phyloP scores from a whole-genome alignment of 176 grass and related monocot species.

The Puya raimondii region DNA sequence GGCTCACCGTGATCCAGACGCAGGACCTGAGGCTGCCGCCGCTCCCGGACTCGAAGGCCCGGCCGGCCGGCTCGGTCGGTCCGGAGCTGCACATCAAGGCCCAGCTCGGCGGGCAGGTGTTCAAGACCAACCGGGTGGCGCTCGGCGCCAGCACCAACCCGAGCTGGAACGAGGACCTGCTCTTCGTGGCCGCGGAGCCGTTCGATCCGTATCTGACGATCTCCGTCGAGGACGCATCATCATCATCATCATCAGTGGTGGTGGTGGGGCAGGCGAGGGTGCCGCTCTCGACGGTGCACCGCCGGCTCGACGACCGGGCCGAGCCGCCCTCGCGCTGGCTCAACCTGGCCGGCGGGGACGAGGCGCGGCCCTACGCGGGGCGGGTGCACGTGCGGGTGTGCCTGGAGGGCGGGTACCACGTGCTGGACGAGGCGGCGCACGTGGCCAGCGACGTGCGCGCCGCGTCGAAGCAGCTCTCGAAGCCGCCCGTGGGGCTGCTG shows the following conservation, averaged over 20 bases:
- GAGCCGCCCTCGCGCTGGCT: conserved; percentile 91
- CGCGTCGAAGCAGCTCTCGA: conserved; percentile 88
- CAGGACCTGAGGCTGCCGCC: conserved; percentile 71
- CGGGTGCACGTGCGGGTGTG: conserved; percentile 82
- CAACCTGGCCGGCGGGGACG: conserved; percentile 72
- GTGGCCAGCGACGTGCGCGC: conserved; percentile 93
- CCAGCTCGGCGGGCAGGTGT: conserved; percentile 79
- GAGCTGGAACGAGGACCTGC: conserved; percentile 90
- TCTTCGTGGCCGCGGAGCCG: conserved; percentile 91
- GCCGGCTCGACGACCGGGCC: conserved; percentile 55
- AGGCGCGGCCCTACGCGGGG: conserved; percentile 68
- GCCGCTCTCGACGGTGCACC: conserved; percentile 62
- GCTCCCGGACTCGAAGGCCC: conserved; percentile 38
- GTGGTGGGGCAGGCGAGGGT: conserved; percentile 61
- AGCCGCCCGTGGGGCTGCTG: conserved; percentile 81
- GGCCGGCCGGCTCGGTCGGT: conserved; percentile 19
- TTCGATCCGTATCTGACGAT: conserved; percentile 76
- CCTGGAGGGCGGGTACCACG: conserved; percentile 97
- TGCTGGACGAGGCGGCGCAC: conserved; percentile 89
- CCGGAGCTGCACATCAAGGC: conserved; percentile 77
- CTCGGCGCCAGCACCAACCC: conserved; percentile 68
- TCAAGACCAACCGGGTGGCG: conserved; percentile 67
- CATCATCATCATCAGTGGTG: background rate
- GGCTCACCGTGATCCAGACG: conserved; percentile 82
- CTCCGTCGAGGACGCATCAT: conserved; percentile 58